These are phyloP conservation scores for Castanea sativa DNA, from an alignment of 306 rosid species.

Conservation along the genomic window DNA sequence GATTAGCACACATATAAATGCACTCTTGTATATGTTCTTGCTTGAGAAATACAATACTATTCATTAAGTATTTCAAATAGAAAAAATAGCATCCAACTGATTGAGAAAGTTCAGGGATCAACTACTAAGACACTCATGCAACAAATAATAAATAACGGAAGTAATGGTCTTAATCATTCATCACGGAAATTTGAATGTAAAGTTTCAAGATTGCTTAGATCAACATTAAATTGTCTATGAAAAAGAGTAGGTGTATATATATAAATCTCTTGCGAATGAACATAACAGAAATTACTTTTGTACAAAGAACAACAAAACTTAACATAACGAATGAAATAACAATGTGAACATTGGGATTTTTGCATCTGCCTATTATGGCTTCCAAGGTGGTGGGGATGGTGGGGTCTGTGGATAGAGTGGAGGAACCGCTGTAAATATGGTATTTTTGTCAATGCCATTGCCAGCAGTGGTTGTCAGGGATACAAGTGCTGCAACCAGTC, in stretches of 20 bases:
- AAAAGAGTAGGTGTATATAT: neutral
- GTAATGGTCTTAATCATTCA: neutral
- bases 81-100: too few species aligned
- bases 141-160: neutral
- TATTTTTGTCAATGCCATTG: constrained; percentile 43
- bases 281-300: neutral
- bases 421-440: constrained; percentile 61
- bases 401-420: constrained; percentile 55
- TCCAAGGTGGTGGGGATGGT: constrained; percentile 67
- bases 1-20: too few species aligned
- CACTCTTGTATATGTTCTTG: too few species aligned
- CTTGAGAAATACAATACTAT: too few species aligned
- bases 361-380: constrained; percentile 30
- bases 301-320: neutral
- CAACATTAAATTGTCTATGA: neutral
- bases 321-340: neutral
- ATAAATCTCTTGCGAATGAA: neutral
- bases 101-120: neutral
- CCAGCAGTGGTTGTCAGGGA: constrained; percentile 47
- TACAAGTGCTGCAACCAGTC: constrained; percentile 61
- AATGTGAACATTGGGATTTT: neutral
- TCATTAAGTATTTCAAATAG: too few species aligned
- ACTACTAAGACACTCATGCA: neutral
- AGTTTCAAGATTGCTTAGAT: neutral
- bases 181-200: neutral